Percentiles rank a stretch among this genome's conserved stretches.
Conservation (phyloP, 306 rosid genomes). For the Hippophae rhamnoides region DNA sequence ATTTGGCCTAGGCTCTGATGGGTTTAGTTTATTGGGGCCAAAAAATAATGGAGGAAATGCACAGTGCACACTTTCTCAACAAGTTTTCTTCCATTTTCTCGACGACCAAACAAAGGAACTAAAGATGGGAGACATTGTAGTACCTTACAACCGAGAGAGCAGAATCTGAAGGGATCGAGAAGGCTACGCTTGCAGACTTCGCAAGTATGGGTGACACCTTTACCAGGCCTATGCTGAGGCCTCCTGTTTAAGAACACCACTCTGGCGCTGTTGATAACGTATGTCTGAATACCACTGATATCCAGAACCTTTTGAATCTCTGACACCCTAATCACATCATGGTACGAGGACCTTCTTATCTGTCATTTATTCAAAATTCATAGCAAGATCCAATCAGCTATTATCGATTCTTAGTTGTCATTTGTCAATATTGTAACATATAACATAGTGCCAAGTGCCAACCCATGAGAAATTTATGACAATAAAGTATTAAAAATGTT, state of each 20-base stretch:
- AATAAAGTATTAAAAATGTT: no score
- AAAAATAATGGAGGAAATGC: neutral
- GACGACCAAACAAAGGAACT: slow-evolving; percentile 2
- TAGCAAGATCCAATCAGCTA: slow-evolving; percentile 8
- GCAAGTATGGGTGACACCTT: slow-evolving; percentile 95
- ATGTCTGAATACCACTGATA: slow-evolving; percentile 89
- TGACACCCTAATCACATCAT: slow-evolving; percentile 81
- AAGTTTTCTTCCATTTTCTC: slow-evolving; percentile 3
- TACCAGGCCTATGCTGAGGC: slow-evolving; percentile 99
- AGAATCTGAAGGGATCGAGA: slow-evolving; percentile 82
- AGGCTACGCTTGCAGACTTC: slow-evolving; percentile 98
- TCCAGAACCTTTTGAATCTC: slow-evolving; percentile 96
- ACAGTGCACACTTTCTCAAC: neutral
- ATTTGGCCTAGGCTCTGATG: neutral
- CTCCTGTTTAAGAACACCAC: slow-evolving; percentile 93
- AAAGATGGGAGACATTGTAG: slow-evolving; percentile 7
- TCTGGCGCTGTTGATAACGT: slow-evolving; percentile 93
- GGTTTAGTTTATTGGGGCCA: neutral
- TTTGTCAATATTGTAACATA: neutral
- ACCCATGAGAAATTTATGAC: slow-evolving; percentile 3
- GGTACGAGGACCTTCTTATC: slow-evolving; percentile 96
- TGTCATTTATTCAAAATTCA: slow-evolving; percentile 7
- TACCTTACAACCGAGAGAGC: slow-evolving; percentile 99
- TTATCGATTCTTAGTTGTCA: neutral
- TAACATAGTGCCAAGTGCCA: neutral